phyloP scores from a whole-genome alignment of 2,329 filamentous ascomycete genomes.

The Hymenoscyphus linearis region DNA sequence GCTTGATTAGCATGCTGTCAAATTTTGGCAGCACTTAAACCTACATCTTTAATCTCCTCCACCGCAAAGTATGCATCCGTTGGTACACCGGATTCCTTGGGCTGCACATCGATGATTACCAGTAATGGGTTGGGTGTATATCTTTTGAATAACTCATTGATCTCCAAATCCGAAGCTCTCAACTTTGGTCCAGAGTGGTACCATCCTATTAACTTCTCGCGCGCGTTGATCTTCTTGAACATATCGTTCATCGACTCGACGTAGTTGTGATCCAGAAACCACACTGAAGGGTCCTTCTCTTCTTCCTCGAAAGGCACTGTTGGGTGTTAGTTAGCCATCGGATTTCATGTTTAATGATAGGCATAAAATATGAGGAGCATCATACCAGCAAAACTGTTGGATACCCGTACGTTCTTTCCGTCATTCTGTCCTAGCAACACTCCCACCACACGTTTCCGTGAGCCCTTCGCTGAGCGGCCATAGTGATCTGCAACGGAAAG shows the following conservation, averaged over 20 bases:
- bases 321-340: background rate
- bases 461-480: constrained; percentile 86
- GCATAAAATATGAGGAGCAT: background rate
- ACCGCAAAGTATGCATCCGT: constrained; percentile 99
- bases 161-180: constrained; percentile 91
- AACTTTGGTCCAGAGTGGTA: constrained; percentile 98
- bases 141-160: constrained; percentile 99
- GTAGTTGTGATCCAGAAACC: constrained; percentile 99
- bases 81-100: constrained; percentile 94
- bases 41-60: constrained; percentile 98
- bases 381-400: constrained; percentile 96
- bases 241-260: constrained; percentile 99
- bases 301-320: constrained; percentile 97
- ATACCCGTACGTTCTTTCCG: constrained; percentile 92
- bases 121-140: constrained; percentile 95
- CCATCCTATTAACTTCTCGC: constrained; percentile 99
- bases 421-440: constrained; percentile 94
- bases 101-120: constrained; percentile 97
- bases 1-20: constrained; percentile 10
- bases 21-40: constrained; percentile 31
- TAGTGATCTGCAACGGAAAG: constrained; percentile 98
- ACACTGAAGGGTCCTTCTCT: constrained; percentile 96
- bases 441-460: constrained; percentile 82
- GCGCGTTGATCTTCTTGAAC: constrained; percentile 99
- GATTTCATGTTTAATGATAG: background rate